Percentiles rank a stretch among this genome's conserved stretches.
These are phyloP conservation scores for Ogataea kodamae DNA, from an alignment of 805 yeast genomes.

Conservation along the genomic window DNA sequence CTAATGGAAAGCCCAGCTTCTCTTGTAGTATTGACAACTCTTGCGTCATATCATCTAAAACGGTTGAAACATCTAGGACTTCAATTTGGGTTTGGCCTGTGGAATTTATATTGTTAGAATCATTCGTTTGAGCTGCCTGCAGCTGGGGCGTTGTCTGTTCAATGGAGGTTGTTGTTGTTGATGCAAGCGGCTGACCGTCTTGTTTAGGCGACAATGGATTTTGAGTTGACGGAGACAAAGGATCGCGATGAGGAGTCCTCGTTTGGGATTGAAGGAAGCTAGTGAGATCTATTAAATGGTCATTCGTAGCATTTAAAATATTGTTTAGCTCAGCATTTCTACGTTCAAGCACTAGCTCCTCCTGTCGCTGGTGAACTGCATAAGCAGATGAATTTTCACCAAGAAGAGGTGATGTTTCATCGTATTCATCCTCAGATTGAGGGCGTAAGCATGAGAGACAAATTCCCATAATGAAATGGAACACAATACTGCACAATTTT, in stretches of 20 bases:
- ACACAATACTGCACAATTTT: not conserved
- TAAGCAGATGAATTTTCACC: slow-evolving; percentile 18
- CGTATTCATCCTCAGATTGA: slow-evolving; percentile 19
- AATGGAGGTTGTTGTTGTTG: slow-evolving; percentile 13
- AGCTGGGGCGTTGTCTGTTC: slow-evolving; percentile 12
- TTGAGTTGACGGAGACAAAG: slow-evolving; percentile 3
- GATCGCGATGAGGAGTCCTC: slow-evolving; percentile 7
- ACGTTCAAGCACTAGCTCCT: slow-evolving; percentile 25
- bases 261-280: slow-evolving; percentile 22
- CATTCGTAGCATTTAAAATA: slow-evolving; percentile 34
- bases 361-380: slow-evolving; percentile 23
- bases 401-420: slow-evolving; percentile 29
- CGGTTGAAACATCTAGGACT: slow-evolving; percentile 10
- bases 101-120: slow-evolving; percentile 5
- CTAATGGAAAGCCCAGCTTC: slow-evolving; percentile 8
- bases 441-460: slow-evolving; percentile 33
- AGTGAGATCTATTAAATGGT: slow-evolving; percentile 31
- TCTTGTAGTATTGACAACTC: slow-evolving; percentile 14
- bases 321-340: slow-evolving; percentile 33
- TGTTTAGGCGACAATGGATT: slow-evolving; percentile 2
- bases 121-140: slow-evolving; percentile 10
- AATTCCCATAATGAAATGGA: too few relatives aligned
- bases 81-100: slow-evolving; percentile 20
- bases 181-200: slow-evolving; percentile 5
- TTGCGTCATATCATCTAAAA: slow-evolving; percentile 11